phyloP scores from a whole-genome alignment of 225 moss, liverwort and hornwort species.

The Rhytidiadelphus loreus region DNA sequence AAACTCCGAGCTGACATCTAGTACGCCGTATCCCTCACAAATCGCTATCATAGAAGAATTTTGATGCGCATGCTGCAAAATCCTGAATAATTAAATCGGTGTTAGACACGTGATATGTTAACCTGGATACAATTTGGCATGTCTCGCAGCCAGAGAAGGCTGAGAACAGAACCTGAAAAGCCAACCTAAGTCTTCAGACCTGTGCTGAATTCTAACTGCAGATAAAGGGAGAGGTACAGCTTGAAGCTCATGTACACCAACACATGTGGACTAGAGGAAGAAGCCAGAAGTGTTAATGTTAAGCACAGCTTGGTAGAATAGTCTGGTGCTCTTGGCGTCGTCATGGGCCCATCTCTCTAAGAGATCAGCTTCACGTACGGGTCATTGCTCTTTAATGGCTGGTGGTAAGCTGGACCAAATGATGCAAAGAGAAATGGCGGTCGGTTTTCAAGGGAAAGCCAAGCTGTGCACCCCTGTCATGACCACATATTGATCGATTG shows the following conservation, averaged over 20 bases:
- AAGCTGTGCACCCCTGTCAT: conserved; percentile 17
- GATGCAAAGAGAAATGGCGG: conserved; percentile 13
- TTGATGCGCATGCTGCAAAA: neutral
- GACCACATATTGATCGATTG: conserved; percentile 4
- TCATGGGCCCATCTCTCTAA: neutral
- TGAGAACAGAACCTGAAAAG: neutral
- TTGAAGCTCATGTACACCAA: conserved; percentile 7
- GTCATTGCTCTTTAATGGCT: conserved; percentile 9
- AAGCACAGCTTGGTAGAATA: conserved; percentile 2
- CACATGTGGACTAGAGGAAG: neutral
- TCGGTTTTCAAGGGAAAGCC: conserved; percentile 37
- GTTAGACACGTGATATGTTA: neutral
- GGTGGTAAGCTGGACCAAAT: conserved; percentile 20
- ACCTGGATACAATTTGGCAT: neutral
- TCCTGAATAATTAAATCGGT: neutral
- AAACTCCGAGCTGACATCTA: neutral
- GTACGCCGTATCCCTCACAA: neutral
- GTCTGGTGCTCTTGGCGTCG: conserved; percentile 3
- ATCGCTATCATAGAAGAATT: neutral
- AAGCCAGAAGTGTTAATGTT: neutral
- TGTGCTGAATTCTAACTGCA: neutral
- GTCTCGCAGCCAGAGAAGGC: neutral
- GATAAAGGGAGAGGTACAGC: neutral
- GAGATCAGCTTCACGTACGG: conserved; percentile 19
- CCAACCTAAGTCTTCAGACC: neutral